These are phyloP conservation scores for Picea glauca DNA, from an alignment of 75 land plant genomes.

Conservation along the genomic window DNA sequence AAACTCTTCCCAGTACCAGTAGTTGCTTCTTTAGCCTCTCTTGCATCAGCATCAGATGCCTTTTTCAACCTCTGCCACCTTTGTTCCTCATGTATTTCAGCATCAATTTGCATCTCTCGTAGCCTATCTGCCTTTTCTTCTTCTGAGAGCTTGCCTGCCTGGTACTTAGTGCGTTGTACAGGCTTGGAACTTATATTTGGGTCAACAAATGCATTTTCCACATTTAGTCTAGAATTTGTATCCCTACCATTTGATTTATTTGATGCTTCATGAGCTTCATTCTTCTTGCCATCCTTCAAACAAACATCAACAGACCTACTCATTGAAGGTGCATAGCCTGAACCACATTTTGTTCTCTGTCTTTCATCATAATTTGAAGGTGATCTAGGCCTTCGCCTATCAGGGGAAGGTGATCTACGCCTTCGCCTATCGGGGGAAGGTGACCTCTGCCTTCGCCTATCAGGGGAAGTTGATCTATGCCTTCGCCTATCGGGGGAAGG, in stretches of 20 bases:
- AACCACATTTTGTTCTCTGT: too few relatives aligned
- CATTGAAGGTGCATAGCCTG: too few relatives aligned
- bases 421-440: background rate
- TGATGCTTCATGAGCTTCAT: too few relatives aligned
- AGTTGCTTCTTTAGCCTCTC: slow-evolving; percentile 34
- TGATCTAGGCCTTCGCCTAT: background rate
- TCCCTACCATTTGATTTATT: slow-evolving; percentile 9
- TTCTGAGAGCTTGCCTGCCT: slow-evolving; percentile 55
- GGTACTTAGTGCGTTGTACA: slow-evolving; percentile 23
- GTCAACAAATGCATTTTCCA: background rate
- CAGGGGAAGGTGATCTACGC: background rate
- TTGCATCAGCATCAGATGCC: slow-evolving; percentile 75
- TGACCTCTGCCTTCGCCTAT: background rate
- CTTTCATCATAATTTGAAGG: background rate
- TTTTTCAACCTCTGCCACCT: slow-evolving; percentile 85
- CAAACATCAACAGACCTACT: too few relatives aligned
- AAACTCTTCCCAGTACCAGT: slow-evolving; percentile 50
- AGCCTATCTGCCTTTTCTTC: slow-evolving; percentile 79
- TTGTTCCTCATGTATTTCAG: slow-evolving; percentile 93
- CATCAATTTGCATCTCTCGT: slow-evolving; percentile 82
- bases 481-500: background rate
- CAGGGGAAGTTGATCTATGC: background rate
- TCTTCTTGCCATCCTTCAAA: too few relatives aligned
- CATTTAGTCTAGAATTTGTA: background rate
- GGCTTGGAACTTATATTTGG: slow-evolving; percentile 4